These are phyloP conservation scores for Cupressus sempervirens DNA, from an alignment of 75 land plant species.

Conservation along the genomic window DNA sequence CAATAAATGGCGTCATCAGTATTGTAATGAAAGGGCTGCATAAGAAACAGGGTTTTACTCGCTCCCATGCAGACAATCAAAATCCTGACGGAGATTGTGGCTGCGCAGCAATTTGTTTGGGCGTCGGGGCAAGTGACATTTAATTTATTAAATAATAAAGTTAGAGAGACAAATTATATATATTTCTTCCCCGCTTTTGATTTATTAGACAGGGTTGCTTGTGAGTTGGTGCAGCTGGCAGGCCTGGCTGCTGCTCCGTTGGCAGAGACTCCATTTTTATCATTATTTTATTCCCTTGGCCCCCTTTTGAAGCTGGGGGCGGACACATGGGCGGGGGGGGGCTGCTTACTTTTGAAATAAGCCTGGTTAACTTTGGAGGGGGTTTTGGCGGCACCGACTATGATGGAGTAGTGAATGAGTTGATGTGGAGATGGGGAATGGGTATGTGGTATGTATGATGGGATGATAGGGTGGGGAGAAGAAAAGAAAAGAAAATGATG, in stretches of 20 bases:
- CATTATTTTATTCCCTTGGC: background rate
- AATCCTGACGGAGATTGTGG: background rate
- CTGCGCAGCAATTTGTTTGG: background rate
- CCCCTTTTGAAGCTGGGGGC: background rate
- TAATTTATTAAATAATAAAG: background rate
- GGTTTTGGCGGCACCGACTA: conserved; percentile 5
- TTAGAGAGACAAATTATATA: background rate
- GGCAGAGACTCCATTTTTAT: background rate
- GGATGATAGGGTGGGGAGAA: no score
- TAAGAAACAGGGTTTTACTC: background rate
- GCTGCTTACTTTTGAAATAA: background rate
- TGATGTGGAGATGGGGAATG: background rate
- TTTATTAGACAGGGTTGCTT: background rate
- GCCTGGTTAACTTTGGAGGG: conserved; percentile 10
- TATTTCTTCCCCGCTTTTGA: background rate
- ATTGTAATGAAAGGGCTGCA: background rate
- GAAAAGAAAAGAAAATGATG: background rate
- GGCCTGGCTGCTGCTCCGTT: conserved; percentile 1
- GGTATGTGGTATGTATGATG: conserved; percentile 1
- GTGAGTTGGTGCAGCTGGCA: background rate
- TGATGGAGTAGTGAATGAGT: background rate
- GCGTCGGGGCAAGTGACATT: background rate
- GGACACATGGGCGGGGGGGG: background rate
- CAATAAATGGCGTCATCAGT: background rate
- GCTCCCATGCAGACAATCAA: background rate